Percentiles rank a stretch among this genome's conserved stretches.
These are phyloP conservation scores for Coemansia sp. DNA, from an alignment of 192 early-diverging fungal species.

Conservation along the genomic window DNA sequence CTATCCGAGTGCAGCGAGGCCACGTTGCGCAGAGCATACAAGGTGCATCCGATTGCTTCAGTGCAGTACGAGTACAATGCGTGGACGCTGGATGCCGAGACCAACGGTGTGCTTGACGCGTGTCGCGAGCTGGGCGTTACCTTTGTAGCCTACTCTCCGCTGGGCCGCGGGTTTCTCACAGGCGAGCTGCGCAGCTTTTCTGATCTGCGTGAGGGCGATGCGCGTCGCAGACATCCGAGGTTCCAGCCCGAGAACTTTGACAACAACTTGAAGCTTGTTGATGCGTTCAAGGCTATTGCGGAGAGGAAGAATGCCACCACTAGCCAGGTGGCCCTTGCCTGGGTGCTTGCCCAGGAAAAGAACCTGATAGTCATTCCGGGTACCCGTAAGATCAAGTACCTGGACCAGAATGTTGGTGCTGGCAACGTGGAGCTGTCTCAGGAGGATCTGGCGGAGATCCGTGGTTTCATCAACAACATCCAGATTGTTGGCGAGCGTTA, in stretches of 20 bases:
- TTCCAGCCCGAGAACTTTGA: slow-evolving; percentile 64
- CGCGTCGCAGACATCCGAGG: slow-evolving; percentile 54
- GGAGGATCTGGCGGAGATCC: slow-evolving; percentile 32
- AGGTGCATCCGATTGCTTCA: slow-evolving; percentile 68
- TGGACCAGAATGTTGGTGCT: slow-evolving; percentile 45
- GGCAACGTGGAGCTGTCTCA: slow-evolving; percentile 34
- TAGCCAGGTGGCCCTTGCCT: slow-evolving; percentile 64
- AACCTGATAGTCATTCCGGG: slow-evolving; percentile 62
- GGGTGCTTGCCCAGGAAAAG: slow-evolving; percentile 60
- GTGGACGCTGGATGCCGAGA: slow-evolving; percentile 64
- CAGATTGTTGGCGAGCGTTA: slow-evolving; percentile 36
- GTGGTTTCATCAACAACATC: slow-evolving; percentile 25
- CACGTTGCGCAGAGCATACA: slow-evolving; percentile 66
- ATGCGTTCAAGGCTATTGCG: slow-evolving; percentile 55
- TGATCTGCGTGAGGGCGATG: slow-evolving; percentile 60
- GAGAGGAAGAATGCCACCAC: slow-evolving; percentile 56
- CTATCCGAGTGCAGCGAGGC: slow-evolving; percentile 62
- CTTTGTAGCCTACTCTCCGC: slow-evolving; percentile 71
- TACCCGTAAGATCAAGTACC: slow-evolving; percentile 56
- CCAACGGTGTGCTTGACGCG: slow-evolving; percentile 63
- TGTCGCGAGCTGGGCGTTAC: slow-evolving; percentile 75
- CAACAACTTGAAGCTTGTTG: slow-evolving; percentile 63
- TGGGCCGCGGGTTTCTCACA: slow-evolving; percentile 72
- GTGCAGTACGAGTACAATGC: slow-evolving; percentile 55
- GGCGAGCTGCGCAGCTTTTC: slow-evolving; percentile 59